A percentile compares a stretch with the other conserved stretches of the same genome.
Conservation (phyloP, 2,329 filamentous ascomycete species). For the Monilinia laxa region DNA sequence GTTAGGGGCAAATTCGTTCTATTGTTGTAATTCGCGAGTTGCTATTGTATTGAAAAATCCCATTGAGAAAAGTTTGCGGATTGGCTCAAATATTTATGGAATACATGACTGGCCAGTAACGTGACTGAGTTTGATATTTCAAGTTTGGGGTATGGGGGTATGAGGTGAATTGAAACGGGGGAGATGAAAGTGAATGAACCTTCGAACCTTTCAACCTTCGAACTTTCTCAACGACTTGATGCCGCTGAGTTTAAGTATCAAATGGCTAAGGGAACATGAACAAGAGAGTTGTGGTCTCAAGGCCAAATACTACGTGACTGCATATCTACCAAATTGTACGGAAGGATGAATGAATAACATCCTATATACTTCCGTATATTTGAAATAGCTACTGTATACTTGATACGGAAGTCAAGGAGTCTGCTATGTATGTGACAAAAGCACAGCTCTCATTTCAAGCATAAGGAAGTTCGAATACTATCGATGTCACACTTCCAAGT, state of each 20-base stretch:
- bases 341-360: background rate
- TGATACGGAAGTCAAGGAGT: background rate
- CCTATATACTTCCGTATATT: background rate
- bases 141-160: background rate
- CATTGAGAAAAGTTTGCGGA: background rate
- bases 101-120: background rate
- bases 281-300: background rate
- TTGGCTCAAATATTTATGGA: background rate
- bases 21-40: conserved; percentile 5
- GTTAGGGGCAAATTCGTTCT: no score
- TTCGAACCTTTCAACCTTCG: no score
- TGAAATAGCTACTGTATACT: background rate
- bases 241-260: background rate
- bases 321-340: background rate
- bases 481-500: background rate
- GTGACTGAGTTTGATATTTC: background rate
- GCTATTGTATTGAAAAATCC: background rate
- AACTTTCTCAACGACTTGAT: background rate
- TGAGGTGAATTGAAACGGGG: conserved; percentile 6
- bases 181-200: conserved; percentile 16
- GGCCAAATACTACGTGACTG: background rate
- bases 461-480: background rate
- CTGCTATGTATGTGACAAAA: background rate
- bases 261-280: background rate
- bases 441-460: background rate